Base-by-base conservation (phyloP, 805 yeast genomes). In the Sugiyamaella valdiviana region DNA sequence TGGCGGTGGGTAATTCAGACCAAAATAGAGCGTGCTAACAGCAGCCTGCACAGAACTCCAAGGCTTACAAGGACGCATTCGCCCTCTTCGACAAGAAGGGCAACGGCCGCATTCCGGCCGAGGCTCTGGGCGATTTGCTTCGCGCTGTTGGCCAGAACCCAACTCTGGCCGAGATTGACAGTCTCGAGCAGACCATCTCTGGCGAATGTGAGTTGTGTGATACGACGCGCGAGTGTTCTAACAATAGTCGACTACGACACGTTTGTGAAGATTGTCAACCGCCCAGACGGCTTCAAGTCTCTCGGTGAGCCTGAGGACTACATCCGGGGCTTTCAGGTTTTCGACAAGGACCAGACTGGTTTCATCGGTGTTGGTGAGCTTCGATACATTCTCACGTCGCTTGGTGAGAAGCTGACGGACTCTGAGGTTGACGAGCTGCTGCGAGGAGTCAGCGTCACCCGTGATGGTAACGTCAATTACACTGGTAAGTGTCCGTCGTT, bases 71-170 rank as follows among this genome's bases (percentile, higher is more conserved):
- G 71, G 97, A 93, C 76, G 96, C 97, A 20, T 93, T 93, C 69
- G 93, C 98, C 10, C 80, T 93, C 41, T 93, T 91, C 64, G 99
- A 93, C 72, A 90, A 89, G 70, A 87, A 90, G 64, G 98, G 96
- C 23, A 86, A 91, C 36, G 99, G 98, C 15, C 78, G 82, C 66
- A 93, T 93, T 48, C 80, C 96, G 14, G 74, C 78, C 52, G 85
- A 83, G 54, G 82, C 85, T 52, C 76, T 93, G 44, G 99, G 98
- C 32, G 99, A 93, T 63, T 77, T 93, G 58, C 77, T 93, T 52
- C 80, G 99, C 65, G 97, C 99, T 1, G 90, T 93, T 52, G 99
- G 99, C 36, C 98, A 91, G 73, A 93, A 93, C 73, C 99, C 99
- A 55, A 90, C 99, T 3, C 77, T 88, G 61, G 85, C 90, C 19